Evolutionary conservation across 2,329 filamentous ascomycete genomes (phyloP), one percentile per base, ranked within the genome.

Genomic region (Calycina marina): DNA sequence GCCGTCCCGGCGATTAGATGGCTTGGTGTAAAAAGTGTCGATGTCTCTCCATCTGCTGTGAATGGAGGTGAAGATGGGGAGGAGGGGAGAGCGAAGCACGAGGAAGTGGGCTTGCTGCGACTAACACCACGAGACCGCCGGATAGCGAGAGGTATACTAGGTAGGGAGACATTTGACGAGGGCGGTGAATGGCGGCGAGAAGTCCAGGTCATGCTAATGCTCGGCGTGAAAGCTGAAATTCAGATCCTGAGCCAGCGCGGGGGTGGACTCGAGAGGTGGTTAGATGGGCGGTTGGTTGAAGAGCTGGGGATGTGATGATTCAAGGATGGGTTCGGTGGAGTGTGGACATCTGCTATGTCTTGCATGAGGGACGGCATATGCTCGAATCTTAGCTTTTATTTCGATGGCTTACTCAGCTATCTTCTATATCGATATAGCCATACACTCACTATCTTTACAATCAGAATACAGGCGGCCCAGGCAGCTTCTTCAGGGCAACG

Each of bases 161-260:
- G 56, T 6, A 63, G 53, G 9, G 53, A 62, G 1, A 45, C 48
- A 5, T 43, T 45, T 1, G 49, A 50, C 5, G 41, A 44, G 0
- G 11, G 41, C 1, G 40, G 4, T 24, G 55, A 60, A 5, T 56
- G 70, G 39, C 56, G 56, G 17, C 53, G 54, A 3, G 76, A 85
- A 44, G 44, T 88, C 11, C 80, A 84, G 46, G 44, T 63, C 1
- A 85, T 88, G 79, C 55, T 88, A 13, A 66, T 80, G 57, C 57
- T 86, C 31, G 77, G 78, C 32, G 45, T 74, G 29, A 90, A 88
- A 47, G 77, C 77, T 0, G 82, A 90, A 49, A 81, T 88, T 31
- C 79, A 90, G 46, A 66, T 73, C 12, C 54, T 82, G 5, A 74
- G 80, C 34, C 59, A 43, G 25, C 38, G 42, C 3, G 40, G 40